Conservation (phyloP, 768 basidiomycete species). For the Russula earlei region DNA sequence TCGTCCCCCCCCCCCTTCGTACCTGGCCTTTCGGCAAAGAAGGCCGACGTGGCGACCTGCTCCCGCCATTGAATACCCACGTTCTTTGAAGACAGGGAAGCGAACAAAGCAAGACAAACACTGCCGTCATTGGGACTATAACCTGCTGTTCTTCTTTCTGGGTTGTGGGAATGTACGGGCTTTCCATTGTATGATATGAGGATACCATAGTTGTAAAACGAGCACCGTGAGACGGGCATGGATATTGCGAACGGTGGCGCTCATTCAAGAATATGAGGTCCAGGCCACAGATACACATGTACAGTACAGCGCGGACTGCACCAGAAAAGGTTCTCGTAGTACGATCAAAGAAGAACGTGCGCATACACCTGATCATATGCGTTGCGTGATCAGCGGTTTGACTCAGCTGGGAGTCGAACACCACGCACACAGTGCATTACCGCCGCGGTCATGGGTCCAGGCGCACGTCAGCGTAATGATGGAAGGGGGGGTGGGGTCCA, state of each 20-base stretch:
- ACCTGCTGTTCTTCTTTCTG: background rate
- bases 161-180: too few relatives aligned
- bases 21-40: too few relatives aligned
- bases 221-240: too few relatives aligned
- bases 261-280: too few relatives aligned
- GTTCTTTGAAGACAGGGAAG: background rate
- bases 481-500: background rate
- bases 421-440: background rate
- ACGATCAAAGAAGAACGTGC: background rate
- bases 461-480: background rate
- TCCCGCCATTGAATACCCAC: background rate
- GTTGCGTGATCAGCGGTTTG: slow-evolving; percentile 1
- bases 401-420: background rate
- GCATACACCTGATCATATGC: background rate
- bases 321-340: background rate
- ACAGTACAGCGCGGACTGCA: too few relatives aligned
- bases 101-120: background rate
- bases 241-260: too few relatives aligned
- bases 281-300: too few relatives aligned
- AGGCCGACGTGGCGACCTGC: too few relatives aligned
- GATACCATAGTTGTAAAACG: too few relatives aligned
- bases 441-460: background rate
- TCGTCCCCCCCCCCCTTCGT: too few relatives aligned
- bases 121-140: background rate
- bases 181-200: too few relatives aligned